Conservation (phyloP, 1,139 yeast species). For the Yamadazyma mexicana region DNA sequence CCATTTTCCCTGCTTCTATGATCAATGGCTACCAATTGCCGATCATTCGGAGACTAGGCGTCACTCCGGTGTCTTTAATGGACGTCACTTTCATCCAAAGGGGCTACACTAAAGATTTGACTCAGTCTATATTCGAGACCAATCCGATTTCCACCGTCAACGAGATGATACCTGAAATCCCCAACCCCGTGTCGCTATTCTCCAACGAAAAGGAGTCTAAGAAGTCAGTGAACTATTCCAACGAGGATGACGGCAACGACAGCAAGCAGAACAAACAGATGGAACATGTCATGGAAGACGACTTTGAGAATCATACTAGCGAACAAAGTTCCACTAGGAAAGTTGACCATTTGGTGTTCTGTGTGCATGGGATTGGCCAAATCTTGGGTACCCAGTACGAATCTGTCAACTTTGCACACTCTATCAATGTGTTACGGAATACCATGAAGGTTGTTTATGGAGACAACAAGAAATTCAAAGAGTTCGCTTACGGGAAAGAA, state of each 20-base stretch:
- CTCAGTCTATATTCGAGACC: constrained; percentile 28
- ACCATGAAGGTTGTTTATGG: constrained; percentile 59
- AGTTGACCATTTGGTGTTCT: constrained; percentile 77
- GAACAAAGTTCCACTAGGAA: constrained; percentile 44
- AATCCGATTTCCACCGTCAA: constrained; percentile 29
- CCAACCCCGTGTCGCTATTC: constrained; percentile 27
- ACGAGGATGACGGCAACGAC: constrained; percentile 12
- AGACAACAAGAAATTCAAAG: constrained; percentile 42
- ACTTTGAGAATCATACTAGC: constrained; percentile 43
- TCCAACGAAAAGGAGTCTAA: constrained; percentile 12
- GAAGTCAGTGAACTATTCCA: constrained; percentile 14
- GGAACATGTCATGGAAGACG: constrained; percentile 52
- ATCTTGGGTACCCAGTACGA: constrained; percentile 77
- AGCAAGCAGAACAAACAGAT: constrained; percentile 24
- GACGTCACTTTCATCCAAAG: constrained; percentile 39
- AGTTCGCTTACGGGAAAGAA: constrained; percentile 33
- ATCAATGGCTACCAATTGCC: constrained; percentile 36
- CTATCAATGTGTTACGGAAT: constrained; percentile 68
- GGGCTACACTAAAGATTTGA: constrained; percentile 35
- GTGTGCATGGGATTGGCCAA: constrained; percentile 95
- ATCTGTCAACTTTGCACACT: constrained; percentile 83
- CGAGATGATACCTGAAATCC: constrained; percentile 34
- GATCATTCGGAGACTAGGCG: constrained; percentile 39
- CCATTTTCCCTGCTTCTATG: constrained; percentile 37
- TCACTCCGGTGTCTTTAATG: constrained; percentile 30